Percentiles rank a stretch among this genome's conserved stretches.
phyloP scores from a whole-genome alignment of 164 flowering plant genomes.

The Vitis vinifera region DNA sequence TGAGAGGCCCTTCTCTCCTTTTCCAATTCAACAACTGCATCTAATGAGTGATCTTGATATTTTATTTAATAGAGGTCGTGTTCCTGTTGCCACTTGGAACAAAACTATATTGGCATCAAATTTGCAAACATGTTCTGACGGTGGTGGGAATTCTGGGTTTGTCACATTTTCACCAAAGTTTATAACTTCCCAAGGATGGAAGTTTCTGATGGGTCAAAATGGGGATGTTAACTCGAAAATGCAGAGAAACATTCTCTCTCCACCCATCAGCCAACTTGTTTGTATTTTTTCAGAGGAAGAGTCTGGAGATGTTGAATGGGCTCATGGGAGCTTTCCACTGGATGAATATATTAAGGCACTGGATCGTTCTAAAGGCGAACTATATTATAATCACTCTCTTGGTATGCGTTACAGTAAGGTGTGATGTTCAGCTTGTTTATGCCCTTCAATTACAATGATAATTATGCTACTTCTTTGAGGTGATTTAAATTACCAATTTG shows the following conservation, averaged over 20 bases:
- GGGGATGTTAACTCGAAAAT: conserved; percentile 23
- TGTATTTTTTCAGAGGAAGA: conserved; percentile 63
- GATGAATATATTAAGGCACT: conserved; percentile 90
- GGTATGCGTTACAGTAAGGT: conserved; percentile 97
- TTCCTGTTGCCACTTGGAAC: conserved; percentile 74
- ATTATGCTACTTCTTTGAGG: neutral
- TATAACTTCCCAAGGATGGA: conserved; percentile 53
- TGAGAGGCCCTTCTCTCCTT: conserved; percentile 85
- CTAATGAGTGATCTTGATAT: conserved; percentile 46
- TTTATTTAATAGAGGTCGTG: conserved; percentile 67
- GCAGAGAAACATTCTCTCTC: conserved; percentile 21
- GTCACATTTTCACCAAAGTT: conserved; percentile 65
- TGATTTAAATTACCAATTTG: neutral
- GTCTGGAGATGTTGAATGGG: conserved; percentile 75
- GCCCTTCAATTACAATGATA: neutral
- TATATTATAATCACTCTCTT: conserved; percentile 78
- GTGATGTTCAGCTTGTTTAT: conserved; percentile 17
- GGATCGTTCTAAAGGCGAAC: conserved; percentile 83
- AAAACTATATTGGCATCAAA: conserved; percentile 41
- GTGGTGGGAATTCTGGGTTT: conserved; percentile 72
- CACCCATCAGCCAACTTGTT: conserved; percentile 53
- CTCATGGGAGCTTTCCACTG: conserved; percentile 82
- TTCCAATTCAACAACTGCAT: conserved; percentile 79
- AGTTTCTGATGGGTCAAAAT: conserved; percentile 37
- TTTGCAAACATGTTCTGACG: conserved; percentile 43